These are phyloP conservation scores for Ophiocordyceps camponoti-rufipedis DNA, from an alignment of 2,329 filamentous ascomycete genomes.

Conservation along the genomic window DNA sequence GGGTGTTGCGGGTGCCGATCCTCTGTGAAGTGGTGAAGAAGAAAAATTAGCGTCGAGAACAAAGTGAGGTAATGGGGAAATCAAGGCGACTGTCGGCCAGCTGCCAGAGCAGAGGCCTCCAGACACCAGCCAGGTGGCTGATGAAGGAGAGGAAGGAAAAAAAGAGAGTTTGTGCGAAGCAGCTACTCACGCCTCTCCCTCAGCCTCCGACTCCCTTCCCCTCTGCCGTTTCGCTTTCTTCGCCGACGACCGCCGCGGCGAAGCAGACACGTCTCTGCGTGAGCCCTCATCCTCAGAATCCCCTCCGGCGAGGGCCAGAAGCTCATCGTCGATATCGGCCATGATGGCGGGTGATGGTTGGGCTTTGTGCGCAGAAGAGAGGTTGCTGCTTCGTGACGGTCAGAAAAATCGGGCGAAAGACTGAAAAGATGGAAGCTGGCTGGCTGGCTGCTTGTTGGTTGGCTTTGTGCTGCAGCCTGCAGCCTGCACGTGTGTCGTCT, in stretches of 20 bases:
- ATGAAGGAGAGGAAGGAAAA: background rate
- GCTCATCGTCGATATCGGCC: slow-evolving; percentile 84
- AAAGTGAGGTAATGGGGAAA: slow-evolving; percentile 2
- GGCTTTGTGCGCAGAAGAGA: too few species aligned
- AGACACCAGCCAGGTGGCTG: background rate
- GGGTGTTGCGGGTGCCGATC: slow-evolving; percentile 48
- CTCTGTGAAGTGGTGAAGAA: slow-evolving; percentile 26
- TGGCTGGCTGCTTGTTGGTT: too few species aligned
- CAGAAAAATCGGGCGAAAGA: too few species aligned
- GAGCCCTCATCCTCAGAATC: slow-evolving; percentile 42
- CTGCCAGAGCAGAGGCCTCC: background rate
- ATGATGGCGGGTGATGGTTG: slow-evolving; percentile 24
- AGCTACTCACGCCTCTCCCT: slow-evolving; percentile 30
- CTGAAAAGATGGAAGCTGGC: too few species aligned
- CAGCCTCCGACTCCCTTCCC: slow-evolving; percentile 38
- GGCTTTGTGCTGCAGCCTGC: background rate
- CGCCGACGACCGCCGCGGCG: slow-evolving; percentile 22
- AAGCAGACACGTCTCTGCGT: slow-evolving; percentile 36
- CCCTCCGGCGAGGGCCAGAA: slow-evolving; percentile 80
- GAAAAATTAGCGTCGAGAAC: background rate
- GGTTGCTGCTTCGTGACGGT: too few species aligned
- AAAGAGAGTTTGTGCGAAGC: background rate
- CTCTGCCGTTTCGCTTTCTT: slow-evolving; percentile 29
- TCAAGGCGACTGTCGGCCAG: background rate
- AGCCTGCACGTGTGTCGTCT: background rate